Evolutionary conservation across 2,329 filamentous ascomycete species (phyloP), one percentile per base, ranked within the genome.

Genomic region (Dactylellina parvicollis): DNA sequence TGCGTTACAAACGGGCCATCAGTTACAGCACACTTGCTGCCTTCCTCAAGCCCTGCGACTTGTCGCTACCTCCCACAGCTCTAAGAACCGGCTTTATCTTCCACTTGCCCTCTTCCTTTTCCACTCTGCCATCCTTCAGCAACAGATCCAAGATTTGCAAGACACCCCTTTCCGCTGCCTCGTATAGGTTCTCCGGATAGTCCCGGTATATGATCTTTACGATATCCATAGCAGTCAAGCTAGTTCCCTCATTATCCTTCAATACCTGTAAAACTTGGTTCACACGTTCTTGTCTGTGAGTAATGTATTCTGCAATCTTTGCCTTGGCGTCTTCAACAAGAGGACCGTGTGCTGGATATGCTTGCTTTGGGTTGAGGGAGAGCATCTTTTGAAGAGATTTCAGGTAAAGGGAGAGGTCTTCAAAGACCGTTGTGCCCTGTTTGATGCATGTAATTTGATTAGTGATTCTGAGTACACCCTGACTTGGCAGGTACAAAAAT

Each of bases 151-250:
- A 80, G 61, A 98, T 90, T 82, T 94, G 90, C 74, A 89, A 74
- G 4, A 97, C 83, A 1, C 93, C 92, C 40, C 85, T 84, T 75
- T 91, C 88, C 0, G 95, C 95, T 7, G 93, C 89, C 9, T 85
- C 79, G 80, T 93, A 90, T 76, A 98, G 83, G 77, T 85, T 87
- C 79, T 90, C 87, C 0, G 91, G 89, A 20, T 96, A 89, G 77
- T 92, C 88, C 59, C 85, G 85, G 80, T 99, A 99, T 32, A 99
- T 92, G 30, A 90, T 83, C 80, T 90, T 91, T n/a, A 97, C 94
- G 75, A 98, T 83, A 69, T 94, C 91, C 85, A 92, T 89, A 7
- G 88, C 85, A 4, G 86, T 87, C 90, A 30, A 76, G 77, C 26
- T 44, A 56, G 14, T 67, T 49, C 22, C 75, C 38, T 16, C 64